phyloP scores from a whole-genome alignment of 2,329 filamentous ascomycete species.

The Diaporthe aspalathi region DNA sequence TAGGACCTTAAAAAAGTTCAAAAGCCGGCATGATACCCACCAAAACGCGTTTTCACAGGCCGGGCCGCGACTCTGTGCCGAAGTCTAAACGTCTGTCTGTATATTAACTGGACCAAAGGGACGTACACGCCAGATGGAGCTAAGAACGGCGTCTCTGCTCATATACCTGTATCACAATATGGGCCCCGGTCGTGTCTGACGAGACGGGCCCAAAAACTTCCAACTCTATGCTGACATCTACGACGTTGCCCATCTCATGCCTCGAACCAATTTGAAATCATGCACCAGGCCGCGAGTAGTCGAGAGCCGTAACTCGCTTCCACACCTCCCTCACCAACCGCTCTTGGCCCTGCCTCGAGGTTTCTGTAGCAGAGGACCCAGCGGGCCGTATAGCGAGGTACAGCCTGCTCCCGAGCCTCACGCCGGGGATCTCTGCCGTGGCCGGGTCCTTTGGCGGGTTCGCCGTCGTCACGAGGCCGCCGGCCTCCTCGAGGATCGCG shows the following conservation, averaged over 20 bases:
- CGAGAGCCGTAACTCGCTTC: conserved; percentile 73
- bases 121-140: conserved; percentile 29
- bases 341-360: conserved; percentile 75
- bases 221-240: conserved; percentile 26
- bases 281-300: conserved; percentile 74
- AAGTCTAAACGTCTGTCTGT: conserved; percentile 21
- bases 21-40: conserved; percentile 38
- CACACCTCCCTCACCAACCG: conserved; percentile 78
- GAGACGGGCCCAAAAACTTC: conserved; percentile 15
- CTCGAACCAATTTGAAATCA: conserved; percentile 43
- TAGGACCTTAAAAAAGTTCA: conserved; percentile 4
- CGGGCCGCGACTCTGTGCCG: not conserved
- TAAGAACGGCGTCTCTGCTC: conserved; percentile 31
- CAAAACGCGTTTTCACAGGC: conserved; percentile 20
- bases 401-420: conserved; percentile 72
- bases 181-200: conserved; percentile 19
- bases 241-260: not conserved
- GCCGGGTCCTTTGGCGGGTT: conserved; percentile 73
- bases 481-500: conserved; percentile 78
- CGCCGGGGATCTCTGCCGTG: conserved; percentile 68
- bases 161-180: conserved; percentile 36
- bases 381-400: conserved; percentile 79
- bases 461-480: conserved; percentile 78
- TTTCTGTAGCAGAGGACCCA: conserved; percentile 69
- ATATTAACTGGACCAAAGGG: conserved; percentile 26